phyloP scores from a whole-genome alignment of 805 yeast species.

The Kuraishia piskuri region DNA sequence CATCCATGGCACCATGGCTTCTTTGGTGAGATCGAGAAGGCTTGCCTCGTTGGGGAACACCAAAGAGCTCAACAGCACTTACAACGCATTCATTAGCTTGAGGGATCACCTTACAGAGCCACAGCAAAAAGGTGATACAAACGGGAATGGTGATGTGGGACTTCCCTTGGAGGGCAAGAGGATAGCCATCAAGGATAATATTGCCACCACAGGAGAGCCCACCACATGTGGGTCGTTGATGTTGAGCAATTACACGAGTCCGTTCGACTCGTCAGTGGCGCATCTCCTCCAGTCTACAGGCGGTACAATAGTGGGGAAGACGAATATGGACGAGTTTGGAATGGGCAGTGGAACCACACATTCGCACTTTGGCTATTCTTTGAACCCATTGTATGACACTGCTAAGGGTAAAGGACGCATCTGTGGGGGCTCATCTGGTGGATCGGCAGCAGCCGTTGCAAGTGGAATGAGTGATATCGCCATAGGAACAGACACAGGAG shows the following conservation, averaged over 20 bases:
- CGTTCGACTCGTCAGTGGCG: conserved; percentile 75
- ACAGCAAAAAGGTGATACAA: not conserved
- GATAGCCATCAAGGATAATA: conserved; percentile 71
- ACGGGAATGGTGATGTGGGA: not conserved
- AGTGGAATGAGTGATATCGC: conserved; percentile 63
- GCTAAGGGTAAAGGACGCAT: conserved; percentile 20
- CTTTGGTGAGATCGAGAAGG: not conserved
- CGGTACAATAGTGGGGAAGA: conserved; percentile 58
- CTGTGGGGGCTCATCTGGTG: conserved; percentile 94
- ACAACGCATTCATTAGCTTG: conserved; percentile 31
- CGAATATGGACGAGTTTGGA: conserved; percentile 95
- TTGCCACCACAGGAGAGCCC: conserved; percentile 52
- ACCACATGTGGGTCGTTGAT: conserved; percentile 78
- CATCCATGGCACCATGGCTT: not conserved
- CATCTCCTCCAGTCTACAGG: conserved; percentile 44
- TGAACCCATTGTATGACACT: conserved; percentile 35
- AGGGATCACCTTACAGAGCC: conserved; percentile 7
- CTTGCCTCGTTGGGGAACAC: not conserved
- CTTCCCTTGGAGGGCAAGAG: conserved; percentile 20
- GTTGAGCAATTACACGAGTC: conserved; percentile 54
- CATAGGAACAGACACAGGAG: conserved; percentile 96
- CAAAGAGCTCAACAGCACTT: not conserved
- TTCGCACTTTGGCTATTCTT: conserved; percentile 47
- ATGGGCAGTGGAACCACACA: conserved; percentile 79
- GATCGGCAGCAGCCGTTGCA: conserved; percentile 89